phyloP scores from a whole-genome alignment of 2,329 filamentous ascomycete species.

The Neonectria hederae region DNA sequence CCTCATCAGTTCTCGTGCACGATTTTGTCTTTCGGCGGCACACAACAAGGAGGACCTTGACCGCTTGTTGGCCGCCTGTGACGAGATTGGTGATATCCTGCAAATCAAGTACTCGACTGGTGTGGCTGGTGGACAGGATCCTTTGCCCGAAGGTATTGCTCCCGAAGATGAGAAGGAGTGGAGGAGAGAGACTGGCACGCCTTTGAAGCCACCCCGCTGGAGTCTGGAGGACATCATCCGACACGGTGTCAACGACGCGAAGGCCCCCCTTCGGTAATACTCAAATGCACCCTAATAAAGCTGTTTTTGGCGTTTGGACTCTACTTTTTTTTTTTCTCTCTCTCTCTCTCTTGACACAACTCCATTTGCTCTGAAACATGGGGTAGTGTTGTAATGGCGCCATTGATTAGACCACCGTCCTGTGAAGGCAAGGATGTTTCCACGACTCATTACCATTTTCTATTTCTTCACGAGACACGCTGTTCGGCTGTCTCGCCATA shows the following conservation, averaged over 20 bases:
- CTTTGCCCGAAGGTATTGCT: conserved; percentile 75
- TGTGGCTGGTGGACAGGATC: conserved; percentile 85
- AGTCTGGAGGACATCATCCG: conserved; percentile 82
- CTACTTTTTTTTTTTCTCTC: conserved; percentile 33
- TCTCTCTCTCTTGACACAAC: conserved; percentile 29
- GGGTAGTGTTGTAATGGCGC: conserved; percentile 35
- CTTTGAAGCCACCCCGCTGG: conserved; percentile 83
- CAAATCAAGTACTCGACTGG: conserved; percentile 98
- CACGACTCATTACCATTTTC: conserved; percentile 34
- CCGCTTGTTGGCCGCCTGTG: conserved; percentile 85
- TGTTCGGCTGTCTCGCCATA: conserved; percentile 20
- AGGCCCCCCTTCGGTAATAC: conserved; percentile 72
- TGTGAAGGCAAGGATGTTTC: conserved; percentile 34
- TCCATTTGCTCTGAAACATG: conserved; percentile 22
- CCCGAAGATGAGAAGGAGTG: conserved; percentile 78
- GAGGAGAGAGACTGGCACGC: conserved; percentile 68
- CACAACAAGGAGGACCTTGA: conserved; percentile 99
- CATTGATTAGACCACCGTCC: conserved; percentile 37
- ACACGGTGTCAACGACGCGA: conserved; percentile 78
- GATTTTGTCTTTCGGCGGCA: conserved; percentile 94
- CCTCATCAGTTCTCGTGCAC: conserved; percentile 90
- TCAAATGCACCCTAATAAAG: conserved; percentile 26
- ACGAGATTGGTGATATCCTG: conserved; percentile 89
- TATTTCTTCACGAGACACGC: conserved; percentile 24
- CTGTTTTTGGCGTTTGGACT: conserved; percentile 40